Base-by-base conservation (phyloP, 129 eudicot species). In the Lactuca sativa region DNA sequence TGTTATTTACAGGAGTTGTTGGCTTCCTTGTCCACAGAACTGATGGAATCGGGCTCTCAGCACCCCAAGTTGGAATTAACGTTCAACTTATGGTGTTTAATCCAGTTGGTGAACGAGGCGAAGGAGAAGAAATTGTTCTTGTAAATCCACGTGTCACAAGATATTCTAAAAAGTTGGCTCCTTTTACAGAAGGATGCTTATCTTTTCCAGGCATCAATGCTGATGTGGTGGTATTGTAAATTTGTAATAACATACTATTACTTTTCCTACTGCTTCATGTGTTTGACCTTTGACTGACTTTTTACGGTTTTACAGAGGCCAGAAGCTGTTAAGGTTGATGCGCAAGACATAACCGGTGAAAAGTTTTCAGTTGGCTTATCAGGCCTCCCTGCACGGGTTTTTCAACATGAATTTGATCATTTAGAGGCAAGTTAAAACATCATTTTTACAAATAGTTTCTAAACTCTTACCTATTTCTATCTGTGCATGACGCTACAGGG, bases 331-430 rank as follows among this genome's bases (percentile, higher is more conserved):
- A 90, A 85, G 78, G 81, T 87, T 78, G 97, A 90, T 85, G 99
- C 99, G 34, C 89, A 77, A 71, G 99, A 95, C 57, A 61, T 87
- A 57, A 80, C 69, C 9, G 99, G 99, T 74, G 83, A 71, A 70
- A 90, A 80, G 54, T 95, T 95, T 83, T 13, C 77, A 38, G 11
- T 85, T 58, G 74, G 69, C 82, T 72, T 92, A 86, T 81, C 93
- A 6, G 89, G 56, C 5, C 95, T 93, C 72, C 90, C 92, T 41
- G 90, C 99, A n/a, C 86, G 99, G 18, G 91, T 93, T 18, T 93
- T 93, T 59, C 99, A 90, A 88, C 99, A 90, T 70, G 97, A 93
- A 75, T 93, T 62, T 84, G 99, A 93, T 76, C 99, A 93, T 84
- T 77, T 93, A 74, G 80, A 87, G 99, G 99, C 86, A 76, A 70